Percentiles rank a stretch among this genome's conserved stretches.
Evolutionary conservation across 257 asterid genomes (phyloP).

Genomic region (Salvia rosmarinus): DNA sequence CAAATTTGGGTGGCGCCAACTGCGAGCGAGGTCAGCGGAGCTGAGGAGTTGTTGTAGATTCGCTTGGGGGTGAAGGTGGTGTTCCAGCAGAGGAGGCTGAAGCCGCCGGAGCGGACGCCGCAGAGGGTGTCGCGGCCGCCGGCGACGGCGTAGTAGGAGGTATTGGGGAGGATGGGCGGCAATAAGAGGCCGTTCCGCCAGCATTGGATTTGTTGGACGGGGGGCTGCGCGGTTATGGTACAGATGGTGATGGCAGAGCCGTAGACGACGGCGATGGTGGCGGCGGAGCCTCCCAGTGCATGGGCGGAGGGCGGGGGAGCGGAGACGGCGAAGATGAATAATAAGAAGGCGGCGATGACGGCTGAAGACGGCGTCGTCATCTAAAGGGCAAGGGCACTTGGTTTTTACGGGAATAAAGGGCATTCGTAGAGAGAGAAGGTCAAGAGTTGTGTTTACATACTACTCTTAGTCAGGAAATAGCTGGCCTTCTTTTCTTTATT

Average conservation of each 20-base stretch:
- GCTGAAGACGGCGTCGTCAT: conserved; percentile 53
- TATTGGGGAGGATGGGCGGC: conserved; percentile 45
- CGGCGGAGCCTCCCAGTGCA: conserved; percentile 69
- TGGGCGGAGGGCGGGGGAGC: conserved; percentile 41
- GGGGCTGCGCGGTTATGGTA: conserved; percentile 55
- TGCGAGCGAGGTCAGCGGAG: conserved; percentile 49
- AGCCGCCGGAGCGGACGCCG: conserved; percentile 71
- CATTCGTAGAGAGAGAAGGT: conserved; percentile 44
- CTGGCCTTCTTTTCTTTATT: no score
- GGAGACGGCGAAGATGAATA: conserved; percentile 27
- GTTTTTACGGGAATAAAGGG: conserved; percentile 24
- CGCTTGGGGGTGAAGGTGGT: conserved; percentile 51
- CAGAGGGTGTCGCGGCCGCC: conserved; percentile 69
- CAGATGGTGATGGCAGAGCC: conserved; percentile 66
- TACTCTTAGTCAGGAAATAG: no score
- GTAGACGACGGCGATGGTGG: conserved; percentile 75
- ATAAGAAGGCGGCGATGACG: conserved; percentile 35
- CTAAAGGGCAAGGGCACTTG: conserved; percentile 16
- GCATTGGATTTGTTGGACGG: conserved; percentile 67
- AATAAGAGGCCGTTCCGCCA: conserved; percentile 47
- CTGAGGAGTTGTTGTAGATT: conserved; percentile 47
- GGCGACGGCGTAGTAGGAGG: conserved; percentile 70
- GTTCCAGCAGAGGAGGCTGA: conserved; percentile 73
- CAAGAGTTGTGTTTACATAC: no score
- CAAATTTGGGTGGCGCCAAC: conserved; percentile 73